Evolutionary conservation across 1,284 basidiomycete species (phyloP).

Genomic region (Afroboletus lepidellus): DNA sequence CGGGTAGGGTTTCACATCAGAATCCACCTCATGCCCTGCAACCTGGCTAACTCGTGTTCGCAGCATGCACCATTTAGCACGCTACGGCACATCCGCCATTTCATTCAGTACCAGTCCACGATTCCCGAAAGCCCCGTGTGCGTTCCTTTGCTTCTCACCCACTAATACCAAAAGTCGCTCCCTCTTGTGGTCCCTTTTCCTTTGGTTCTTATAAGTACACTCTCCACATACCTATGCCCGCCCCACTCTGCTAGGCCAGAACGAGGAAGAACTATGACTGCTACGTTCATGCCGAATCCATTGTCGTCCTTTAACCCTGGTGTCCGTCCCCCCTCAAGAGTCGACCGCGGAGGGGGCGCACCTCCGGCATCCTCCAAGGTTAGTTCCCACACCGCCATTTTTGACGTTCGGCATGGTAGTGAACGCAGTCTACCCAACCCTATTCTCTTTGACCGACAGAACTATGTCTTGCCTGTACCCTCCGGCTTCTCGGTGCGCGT

Average conservation of each 20-base stretch:
- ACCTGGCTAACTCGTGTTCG: constrained; percentile 38
- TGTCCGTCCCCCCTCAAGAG: constrained; percentile 32
- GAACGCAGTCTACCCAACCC: constrained; percentile 12
- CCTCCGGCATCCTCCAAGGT: constrained; percentile 33
- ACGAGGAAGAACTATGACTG: constrained; percentile 27
- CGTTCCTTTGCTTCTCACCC: constrained; percentile 27
- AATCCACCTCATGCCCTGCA: constrained; percentile 38
- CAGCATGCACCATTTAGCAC: constrained; percentile 31
- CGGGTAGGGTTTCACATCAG: constrained; percentile 34
- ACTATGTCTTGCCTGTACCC: constrained; percentile 37
- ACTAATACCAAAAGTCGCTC: constrained; percentile 30
- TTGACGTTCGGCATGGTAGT: constrained; percentile 12
- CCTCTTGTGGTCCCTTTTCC: constrained; percentile 19
- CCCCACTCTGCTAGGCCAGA: constrained; percentile 26
- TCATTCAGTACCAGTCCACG: constrained; percentile 26
- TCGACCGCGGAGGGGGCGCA: constrained; percentile 28
- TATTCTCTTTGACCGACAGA: constrained; percentile 22
- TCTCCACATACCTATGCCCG: constrained; percentile 23
- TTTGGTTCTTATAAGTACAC: constrained; percentile 26
- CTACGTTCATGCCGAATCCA: constrained; percentile 31
- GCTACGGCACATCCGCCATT: constrained; percentile 28
- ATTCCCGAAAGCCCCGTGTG: constrained; percentile 31
- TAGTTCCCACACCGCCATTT: constrained; percentile 9
- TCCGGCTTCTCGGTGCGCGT: constrained; percentile 51
- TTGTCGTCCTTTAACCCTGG: constrained; percentile 32